Evolutionary conservation across 106 monocot genomes (phyloP).

Genomic region (Ottelia alismoides): DNA sequence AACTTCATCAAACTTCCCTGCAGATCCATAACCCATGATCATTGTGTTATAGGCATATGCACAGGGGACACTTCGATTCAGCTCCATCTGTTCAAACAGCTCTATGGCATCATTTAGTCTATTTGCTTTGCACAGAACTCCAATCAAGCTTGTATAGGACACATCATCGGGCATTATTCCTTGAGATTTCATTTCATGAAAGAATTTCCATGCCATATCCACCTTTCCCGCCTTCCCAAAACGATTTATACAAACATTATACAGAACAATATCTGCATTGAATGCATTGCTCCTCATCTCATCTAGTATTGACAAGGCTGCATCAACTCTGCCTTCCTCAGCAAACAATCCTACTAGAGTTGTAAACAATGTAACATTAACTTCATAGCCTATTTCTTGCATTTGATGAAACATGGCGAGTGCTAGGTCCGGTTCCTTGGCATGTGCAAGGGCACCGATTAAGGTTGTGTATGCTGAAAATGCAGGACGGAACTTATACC

Average conservation of each 20-base stretch:
- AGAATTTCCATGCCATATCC: conserved; percentile 99
- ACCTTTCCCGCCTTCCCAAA: conserved; percentile 95
- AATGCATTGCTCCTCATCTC: conserved; percentile 83
- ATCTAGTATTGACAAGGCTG: conserved; percentile 68
- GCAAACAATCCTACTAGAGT: conserved; percentile 82
- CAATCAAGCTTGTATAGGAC: conserved; percentile 90
- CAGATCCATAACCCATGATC: conserved; percentile 98
- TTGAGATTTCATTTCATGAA: conserved; percentile 84
- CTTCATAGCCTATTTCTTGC: conserved; percentile 94
- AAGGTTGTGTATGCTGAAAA: conserved; percentile 83
- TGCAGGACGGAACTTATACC: conserved; percentile 74
- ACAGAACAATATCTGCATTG: conserved; percentile 73
- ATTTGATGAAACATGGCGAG: conserved; percentile 82
- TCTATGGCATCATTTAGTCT: conserved; percentile 67
- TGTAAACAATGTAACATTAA: conserved; percentile 76
- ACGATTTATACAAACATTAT: conserved; percentile 93
- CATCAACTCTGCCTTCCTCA: conserved; percentile 51
- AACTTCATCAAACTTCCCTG: conserved; percentile 72
- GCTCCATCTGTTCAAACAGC: conserved; percentile 81
- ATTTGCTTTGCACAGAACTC: conserved; percentile 71
- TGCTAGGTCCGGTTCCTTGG: conserved; percentile 51
- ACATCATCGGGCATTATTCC: conserved; percentile 88
- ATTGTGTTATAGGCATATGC: conserved; percentile 94
- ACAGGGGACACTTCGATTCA: conserved; percentile 58
- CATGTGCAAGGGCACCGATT: conserved; percentile 79